Evolutionary conservation across 352 stramenopile species (phyloP), one percentile per base, ranked within the genome.

Genomic region (Phytophthora melonis): DNA sequence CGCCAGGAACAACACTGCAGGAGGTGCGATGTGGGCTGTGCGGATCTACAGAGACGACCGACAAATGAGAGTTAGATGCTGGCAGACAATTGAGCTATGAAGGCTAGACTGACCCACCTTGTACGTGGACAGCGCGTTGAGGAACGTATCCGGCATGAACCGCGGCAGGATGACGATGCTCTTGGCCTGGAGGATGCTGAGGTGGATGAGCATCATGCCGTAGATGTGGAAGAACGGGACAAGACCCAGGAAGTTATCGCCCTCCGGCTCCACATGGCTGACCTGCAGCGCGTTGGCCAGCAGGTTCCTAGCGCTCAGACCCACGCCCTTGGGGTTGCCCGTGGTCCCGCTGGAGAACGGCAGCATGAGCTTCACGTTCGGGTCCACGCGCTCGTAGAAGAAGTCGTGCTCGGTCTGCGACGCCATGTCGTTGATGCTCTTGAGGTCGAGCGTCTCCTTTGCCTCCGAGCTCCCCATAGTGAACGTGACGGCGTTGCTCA

Each of bases 151-250:
- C 2, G 97, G 86, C 70, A 98, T 92, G 72, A 98, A 99, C 21
- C 87, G 67, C 11, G 88, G 92, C 47, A 97, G 87, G 1, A 97
- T 92, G 23, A 98, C 87, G 8, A 97, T 82, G 25, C 88, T 88
- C 50, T 88, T 79, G 19, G 90, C 92, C 73, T 93, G 86, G 67
- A 92, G 92, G 53, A 95, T 85, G 34, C 82, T 83, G 66, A 96
- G 87, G 45, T 98, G 81, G 23, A 97, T 77, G 14, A 97, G 82
- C 54, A 92, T 87, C 39, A 92, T 83, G 61, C 92, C 94, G 78
- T 98, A 99, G 63, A 99, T 99, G 72, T 99, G 96, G 86, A 98
- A 99, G 71, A 98, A 98, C 16, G 97, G 96, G 25, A 99, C 82
- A 18, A 95, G 71, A 0, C 70, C 81, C 21, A 97, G 58, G 23